phyloP scores from a whole-genome alignment of 2,329 filamentous ascomycete genomes.

The Dothistroma septosporum region DNA sequence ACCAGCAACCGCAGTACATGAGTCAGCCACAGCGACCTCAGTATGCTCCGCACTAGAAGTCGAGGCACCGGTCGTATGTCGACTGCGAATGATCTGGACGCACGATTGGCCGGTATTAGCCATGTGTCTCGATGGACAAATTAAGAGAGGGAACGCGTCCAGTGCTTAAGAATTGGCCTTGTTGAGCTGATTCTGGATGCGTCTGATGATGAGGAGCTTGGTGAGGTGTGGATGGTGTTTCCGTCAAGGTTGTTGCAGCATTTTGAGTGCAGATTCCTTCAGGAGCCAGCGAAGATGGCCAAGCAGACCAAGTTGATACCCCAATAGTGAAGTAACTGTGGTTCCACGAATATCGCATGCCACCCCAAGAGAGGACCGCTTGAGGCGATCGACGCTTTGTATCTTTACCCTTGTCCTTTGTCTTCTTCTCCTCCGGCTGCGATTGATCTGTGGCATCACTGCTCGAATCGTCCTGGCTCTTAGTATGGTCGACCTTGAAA shows the following conservation, averaged over 20 bases:
- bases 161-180: not conserved
- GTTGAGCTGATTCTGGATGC: not conserved
- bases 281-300: not conserved
- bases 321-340: not conserved
- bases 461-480: not conserved
- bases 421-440: not conserved
- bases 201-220: not conserved
- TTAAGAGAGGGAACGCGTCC: not conserved
- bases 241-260: not conserved
- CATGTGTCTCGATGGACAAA: not conserved
- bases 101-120: not conserved
- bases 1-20: conserved; percentile 8
- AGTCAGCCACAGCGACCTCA: conserved; percentile 4
- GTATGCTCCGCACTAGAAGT: not conserved
- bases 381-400: not conserved
- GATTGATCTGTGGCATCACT: not conserved
- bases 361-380: not conserved
- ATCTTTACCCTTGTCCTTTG: not conserved
- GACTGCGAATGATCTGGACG: not conserved
- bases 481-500: conserved; percentile 3
- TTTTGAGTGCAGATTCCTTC: not conserved
- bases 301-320: not conserved
- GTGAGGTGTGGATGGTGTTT: not conserved
- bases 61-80: not conserved
- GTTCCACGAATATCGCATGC: not conserved